Evolutionary conservation across 1,284 basidiomycete species (phyloP), one percentile per base, ranked within the genome.

Genomic region (Pyrrhoderma noxium): DNA sequence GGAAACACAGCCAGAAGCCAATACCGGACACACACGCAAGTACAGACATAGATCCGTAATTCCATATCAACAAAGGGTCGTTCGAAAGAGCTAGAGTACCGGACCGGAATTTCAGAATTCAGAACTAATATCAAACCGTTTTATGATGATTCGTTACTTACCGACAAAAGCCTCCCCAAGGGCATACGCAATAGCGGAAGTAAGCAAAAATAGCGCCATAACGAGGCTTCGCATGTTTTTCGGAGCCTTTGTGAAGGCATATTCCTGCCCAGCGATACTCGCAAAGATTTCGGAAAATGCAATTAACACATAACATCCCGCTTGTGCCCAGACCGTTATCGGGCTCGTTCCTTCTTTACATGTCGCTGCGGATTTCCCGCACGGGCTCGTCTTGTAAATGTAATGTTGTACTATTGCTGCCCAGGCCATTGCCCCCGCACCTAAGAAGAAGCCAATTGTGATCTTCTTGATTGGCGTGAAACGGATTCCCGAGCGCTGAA

Each of bases 241-340:
- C 8, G 88, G 86, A 11, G 85, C 83, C 64, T 90, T 92, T 54
- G 85, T 89, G 71, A 87, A 92, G 16, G 89, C 91, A 64, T 92
- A 92, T 66, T 94, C 91, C 58, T 86, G 72, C 9, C 83, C 83
- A 0, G 89, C 91, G 66, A 94, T 89, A 8, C 85, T 88, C 1
- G 89, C 88, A 48, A 94, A 77, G 61, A 94, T 89, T 70, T 89
- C 82, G 60, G 77, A 80, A 59, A 85, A 72, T 3, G 81, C 84
- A 59, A 88, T 74, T 25, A 89, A 67, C 51, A 87, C 65, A 63
- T 85, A 86, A 11, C 36, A 13, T 8, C 53, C 53, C 7, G 49
- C 37, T 39, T 54, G 53, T 27, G 51, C 51, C 53, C 53, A 54
- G 3, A 54, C 53, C 19, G 50, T 51, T 27, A 54, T 22, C 2